Evolutionary conservation across 176 grass and related monocot species (phyloP).

Genomic region (Otatea glauca): DNA sequence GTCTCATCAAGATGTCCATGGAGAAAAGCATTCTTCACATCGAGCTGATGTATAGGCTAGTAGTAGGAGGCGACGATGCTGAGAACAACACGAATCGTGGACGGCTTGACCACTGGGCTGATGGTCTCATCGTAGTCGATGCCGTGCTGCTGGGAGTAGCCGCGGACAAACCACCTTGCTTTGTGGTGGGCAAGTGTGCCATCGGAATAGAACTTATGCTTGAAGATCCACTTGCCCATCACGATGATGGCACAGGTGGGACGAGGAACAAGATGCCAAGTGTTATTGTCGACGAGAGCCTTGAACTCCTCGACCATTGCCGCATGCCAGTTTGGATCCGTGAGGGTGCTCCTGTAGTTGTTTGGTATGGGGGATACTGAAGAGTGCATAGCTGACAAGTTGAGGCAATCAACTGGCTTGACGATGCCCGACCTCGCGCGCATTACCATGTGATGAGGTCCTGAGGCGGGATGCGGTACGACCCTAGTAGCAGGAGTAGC

Average conservation of each 20-base stretch:
- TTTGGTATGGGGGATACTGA: too few species aligned
- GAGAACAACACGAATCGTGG: neutral
- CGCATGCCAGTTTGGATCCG: too few species aligned
- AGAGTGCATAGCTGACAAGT: too few species aligned
- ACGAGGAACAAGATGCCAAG: neutral
- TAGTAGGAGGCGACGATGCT: neutral
- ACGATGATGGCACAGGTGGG: neutral
- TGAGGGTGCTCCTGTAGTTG: too few species aligned
- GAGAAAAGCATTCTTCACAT: neutral
- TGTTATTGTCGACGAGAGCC: too few species aligned
- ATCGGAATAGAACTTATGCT: neutral
- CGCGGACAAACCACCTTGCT: neutral
- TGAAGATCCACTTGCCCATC: neutral
- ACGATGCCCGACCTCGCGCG: too few species aligned
- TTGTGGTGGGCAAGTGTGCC: neutral
- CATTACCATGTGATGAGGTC: too few species aligned
- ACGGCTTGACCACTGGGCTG: neutral
- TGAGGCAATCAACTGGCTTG: too few species aligned
- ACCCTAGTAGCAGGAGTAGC: too few species aligned
- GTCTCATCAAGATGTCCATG: neutral
- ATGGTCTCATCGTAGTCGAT: neutral
- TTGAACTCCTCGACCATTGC: too few species aligned
- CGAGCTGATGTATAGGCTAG: neutral
- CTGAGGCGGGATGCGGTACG: too few species aligned
- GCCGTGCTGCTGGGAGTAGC: neutral